A percentile compares a stretch with the other conserved stretches of the same genome.
Conservation (phyloP, 2,329 filamentous ascomycete species). For the Orbilia javanica region DNA sequence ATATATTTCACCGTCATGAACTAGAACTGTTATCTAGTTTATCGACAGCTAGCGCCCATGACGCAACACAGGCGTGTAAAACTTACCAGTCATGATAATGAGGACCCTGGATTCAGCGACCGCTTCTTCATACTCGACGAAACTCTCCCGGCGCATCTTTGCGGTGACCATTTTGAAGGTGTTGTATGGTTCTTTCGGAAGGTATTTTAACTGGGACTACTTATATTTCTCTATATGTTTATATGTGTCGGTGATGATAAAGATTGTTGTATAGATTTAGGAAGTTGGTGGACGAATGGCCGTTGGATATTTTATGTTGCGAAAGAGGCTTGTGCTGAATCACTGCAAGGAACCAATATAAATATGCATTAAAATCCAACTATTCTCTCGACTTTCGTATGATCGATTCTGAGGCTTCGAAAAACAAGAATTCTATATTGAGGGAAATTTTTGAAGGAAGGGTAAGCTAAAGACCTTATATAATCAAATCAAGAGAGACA, state of each 20-base stretch:
- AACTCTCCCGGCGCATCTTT: conserved; percentile 51
- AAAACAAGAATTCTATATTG: background rate
- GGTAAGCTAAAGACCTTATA: conserved; percentile 50
- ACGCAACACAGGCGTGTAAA: conserved; percentile 18
- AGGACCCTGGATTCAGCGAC: conserved; percentile 80
- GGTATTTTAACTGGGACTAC: background rate
- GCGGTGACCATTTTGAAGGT: conserved; percentile 44
- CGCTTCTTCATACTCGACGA: conserved; percentile 51
- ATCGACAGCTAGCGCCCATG: background rate
- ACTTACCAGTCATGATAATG: conserved; percentile 83
- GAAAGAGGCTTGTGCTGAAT: conserved; percentile 43
- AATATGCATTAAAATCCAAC: conserved; percentile 38
- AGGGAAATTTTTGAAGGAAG: background rate
- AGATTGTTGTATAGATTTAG: background rate
- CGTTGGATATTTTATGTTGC: conserved; percentile 27
- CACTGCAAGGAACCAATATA: conserved; percentile 41
- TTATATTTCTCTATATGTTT: conserved; percentile 3
- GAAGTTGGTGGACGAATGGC: background rate
- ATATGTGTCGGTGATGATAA: background rate
- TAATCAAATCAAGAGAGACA: conserved; percentile 23
- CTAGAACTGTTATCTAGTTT: too few species aligned
- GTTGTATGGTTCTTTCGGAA: background rate
- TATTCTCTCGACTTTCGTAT: conserved; percentile 35
- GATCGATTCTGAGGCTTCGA: conserved; percentile 27
- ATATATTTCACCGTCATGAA: background rate